These are phyloP conservation scores for Penicillium palitans DNA, from an alignment of 2,329 filamentous ascomycete genomes.

Conservation along the genomic window DNA sequence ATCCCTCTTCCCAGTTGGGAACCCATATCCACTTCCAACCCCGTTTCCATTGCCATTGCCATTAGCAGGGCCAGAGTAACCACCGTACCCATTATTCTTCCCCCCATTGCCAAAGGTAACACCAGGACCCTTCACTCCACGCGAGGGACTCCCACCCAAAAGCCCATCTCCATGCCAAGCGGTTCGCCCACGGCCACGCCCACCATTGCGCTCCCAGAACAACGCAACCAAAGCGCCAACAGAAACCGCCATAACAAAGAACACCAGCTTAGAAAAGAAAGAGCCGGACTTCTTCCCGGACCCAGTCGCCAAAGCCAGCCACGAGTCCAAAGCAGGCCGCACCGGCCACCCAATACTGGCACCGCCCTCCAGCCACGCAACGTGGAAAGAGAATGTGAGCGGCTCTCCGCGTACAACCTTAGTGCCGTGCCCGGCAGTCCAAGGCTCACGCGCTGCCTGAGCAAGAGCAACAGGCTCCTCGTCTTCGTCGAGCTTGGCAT, in stretches of 20 bases:
- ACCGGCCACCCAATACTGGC: constrained; percentile 39
- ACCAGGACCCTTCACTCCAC: constrained; percentile 45
- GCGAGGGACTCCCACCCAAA: constrained; percentile 47
- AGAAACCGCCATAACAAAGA: constrained; percentile 39
- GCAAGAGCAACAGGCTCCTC: constrained; percentile 48
- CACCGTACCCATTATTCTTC: constrained; percentile 57
- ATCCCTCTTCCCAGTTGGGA: constrained; percentile 45
- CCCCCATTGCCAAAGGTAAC: constrained; percentile 58
- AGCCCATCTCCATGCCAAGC: constrained; percentile 49
- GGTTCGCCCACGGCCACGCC: constrained; percentile 23
- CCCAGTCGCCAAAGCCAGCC: constrained; percentile 15
- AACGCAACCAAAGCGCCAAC: constrained; percentile 39
- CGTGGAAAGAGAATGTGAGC: constrained; percentile 73
- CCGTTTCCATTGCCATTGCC: constrained; percentile 24
- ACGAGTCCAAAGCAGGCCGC: constrained; percentile 18
- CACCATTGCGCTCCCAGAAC: constrained; percentile 39
- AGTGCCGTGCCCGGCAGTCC: constrained; percentile 51
- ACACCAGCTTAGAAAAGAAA: constrained; percentile 35
- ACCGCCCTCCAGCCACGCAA: constrained; percentile 67
- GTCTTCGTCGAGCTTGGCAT: constrained; percentile 22
- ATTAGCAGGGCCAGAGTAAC: constrained; percentile 49
- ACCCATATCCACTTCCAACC: constrained; percentile 36
- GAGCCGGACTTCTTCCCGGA: constrained; percentile 11
- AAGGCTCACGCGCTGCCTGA: constrained; percentile 47
- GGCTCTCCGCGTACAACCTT: constrained; percentile 85